Evolutionary conservation across 768 basidiomycete genomes (phyloP).

Genomic region (Termitomyces sp.): DNA sequence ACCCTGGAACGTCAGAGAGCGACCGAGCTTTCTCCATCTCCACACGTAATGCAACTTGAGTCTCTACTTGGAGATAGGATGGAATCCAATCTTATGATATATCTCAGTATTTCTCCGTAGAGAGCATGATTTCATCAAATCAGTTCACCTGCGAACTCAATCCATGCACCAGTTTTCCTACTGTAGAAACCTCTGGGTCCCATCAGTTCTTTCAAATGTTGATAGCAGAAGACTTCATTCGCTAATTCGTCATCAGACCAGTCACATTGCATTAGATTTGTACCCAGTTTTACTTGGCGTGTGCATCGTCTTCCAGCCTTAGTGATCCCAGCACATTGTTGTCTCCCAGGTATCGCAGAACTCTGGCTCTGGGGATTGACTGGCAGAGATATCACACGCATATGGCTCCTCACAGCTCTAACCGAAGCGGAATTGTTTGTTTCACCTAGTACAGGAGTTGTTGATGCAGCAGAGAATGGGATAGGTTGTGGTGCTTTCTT

Average conservation of each 20-base stretch:
- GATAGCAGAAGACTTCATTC: constrained; percentile 51
- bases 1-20: constrained; percentile 57
- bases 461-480: constrained; percentile 13
- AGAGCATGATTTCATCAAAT: not conserved
- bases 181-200: constrained; percentile 51
- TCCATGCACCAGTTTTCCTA: constrained; percentile 41
- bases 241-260: constrained; percentile 11
- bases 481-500: constrained; percentile 21
- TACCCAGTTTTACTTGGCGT: constrained; percentile 46
- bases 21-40: constrained; percentile 48
- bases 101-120: not conserved
- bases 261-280: constrained; percentile 21
- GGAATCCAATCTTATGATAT: constrained; percentile 62
- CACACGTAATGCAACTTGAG: constrained; percentile 45
- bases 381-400: constrained; percentile 15
- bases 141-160: constrained; percentile 50
- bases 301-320: constrained; percentile 57
- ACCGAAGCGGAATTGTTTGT: constrained; percentile 6
- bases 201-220: constrained; percentile 55
- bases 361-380: constrained; percentile 12
- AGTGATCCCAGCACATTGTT: constrained; percentile 65
- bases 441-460: constrained; percentile 15
- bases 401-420: constrained; percentile 12
- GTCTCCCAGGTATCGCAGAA: constrained; percentile 22
- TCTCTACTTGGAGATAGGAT: constrained; percentile 51